Evolutionary conservation across 495 filamentous ascomycete species (phyloP).

Genomic region (Penicillium bovifimosum): DNA sequence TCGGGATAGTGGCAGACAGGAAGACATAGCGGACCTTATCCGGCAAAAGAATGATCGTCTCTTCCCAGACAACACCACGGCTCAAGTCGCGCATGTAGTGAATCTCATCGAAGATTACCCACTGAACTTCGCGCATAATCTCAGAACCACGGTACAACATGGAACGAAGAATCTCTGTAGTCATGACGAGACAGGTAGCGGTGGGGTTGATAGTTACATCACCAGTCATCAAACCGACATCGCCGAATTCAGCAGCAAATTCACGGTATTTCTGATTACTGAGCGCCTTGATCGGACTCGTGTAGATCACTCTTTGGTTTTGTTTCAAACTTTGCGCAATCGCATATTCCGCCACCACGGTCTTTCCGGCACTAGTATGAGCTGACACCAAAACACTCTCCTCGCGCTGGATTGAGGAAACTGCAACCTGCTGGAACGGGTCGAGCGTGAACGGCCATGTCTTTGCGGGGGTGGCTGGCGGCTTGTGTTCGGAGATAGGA

Average conservation of each 20-base stretch:
- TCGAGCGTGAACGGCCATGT: constrained; percentile 85
- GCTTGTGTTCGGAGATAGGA: constrained; percentile 84
- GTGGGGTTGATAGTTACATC: constrained; percentile 99
- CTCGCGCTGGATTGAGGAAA: constrained; percentile 86
- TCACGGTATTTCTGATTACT: constrained; percentile 99
- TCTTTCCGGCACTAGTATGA: constrained; percentile 96
- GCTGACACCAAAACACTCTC: constrained; percentile 97
- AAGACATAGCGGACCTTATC: constrained; percentile 99
- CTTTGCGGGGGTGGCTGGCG: constrained; percentile 76
- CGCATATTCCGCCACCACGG: constrained; percentile 95
- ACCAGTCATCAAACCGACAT: constrained; percentile 97
- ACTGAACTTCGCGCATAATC: constrained; percentile 97
- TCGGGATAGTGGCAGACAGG: constrained; percentile 96
- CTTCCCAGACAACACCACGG: constrained; percentile 97
- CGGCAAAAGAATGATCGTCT: constrained; percentile 93
- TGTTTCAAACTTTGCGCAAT: constrained; percentile 95
- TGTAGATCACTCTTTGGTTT: constrained; percentile 98
- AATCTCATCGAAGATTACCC: constrained; percentile 98
- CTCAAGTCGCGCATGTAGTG: constrained; percentile 84
- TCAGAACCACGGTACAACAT: constrained; percentile 98
- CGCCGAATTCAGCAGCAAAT: constrained; percentile 90
- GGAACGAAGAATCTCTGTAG: constrained; percentile 96
- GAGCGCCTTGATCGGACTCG: constrained; percentile 96
- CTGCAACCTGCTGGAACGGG: constrained; percentile 91
- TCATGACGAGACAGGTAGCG: constrained; percentile 97